Conservation (phyloP, 306 rosid species). For the Inga laurina region DNA sequence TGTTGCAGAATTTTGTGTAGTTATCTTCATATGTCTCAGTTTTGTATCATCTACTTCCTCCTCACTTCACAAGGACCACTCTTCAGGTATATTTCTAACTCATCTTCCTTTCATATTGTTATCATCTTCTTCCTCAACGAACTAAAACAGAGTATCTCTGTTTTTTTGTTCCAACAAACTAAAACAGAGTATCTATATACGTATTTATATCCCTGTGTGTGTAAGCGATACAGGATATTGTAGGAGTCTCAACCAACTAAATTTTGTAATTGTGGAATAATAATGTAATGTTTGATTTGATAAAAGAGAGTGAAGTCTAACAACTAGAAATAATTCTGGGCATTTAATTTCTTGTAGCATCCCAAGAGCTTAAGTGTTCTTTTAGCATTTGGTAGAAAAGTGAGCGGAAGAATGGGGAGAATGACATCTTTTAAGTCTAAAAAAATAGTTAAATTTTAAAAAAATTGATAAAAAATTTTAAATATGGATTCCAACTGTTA, state of each 20-base stretch:
- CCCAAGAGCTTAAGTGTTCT: too few relatives aligned
- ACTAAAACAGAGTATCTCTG: not conserved
- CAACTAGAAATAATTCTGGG: not conserved
- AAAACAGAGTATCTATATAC: not conserved
- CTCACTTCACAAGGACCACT: conserved; percentile 4
- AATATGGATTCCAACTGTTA: too few relatives aligned
- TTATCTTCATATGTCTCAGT: conserved; percentile 23
- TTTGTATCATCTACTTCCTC: conserved; percentile 23
- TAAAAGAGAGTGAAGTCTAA: not conserved
- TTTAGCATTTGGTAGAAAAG: not conserved
- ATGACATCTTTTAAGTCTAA: not conserved
- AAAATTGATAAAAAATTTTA: too few relatives aligned
- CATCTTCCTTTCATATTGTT: not conserved
- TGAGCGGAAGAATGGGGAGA: not conserved
- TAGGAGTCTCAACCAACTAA: not conserved
- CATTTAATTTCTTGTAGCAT: not conserved
- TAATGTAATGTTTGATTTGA: not conserved
- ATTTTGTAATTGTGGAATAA: not conserved
- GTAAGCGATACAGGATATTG: not conserved
- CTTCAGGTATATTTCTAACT: conserved; percentile 37
- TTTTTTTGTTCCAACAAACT: too few relatives aligned
- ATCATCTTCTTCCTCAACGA: too few relatives aligned
- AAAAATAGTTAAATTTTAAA: too few relatives aligned
- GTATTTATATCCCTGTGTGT: too few relatives aligned
- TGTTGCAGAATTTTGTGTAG: conserved; percentile 21